Evolutionary conservation across 345 rosid species (phyloP).

Genomic region (Salix caprea): DNA sequence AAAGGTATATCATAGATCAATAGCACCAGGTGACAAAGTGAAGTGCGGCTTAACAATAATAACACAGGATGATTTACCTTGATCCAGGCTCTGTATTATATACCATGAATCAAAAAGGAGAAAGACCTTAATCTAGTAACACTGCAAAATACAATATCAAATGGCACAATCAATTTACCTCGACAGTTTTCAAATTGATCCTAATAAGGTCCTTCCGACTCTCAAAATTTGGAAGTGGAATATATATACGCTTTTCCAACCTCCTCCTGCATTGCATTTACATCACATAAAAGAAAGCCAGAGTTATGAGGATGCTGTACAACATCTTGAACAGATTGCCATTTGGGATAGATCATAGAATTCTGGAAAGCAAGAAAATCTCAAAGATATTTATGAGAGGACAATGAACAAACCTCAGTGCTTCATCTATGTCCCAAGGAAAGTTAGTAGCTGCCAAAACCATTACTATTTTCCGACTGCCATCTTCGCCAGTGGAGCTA

Average conservation of each 20-base stretch:
- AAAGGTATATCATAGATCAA: neutral
- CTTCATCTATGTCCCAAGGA: slow-evolving; percentile 99
- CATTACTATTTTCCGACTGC: slow-evolving; percentile 95
- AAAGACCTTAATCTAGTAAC: neutral
- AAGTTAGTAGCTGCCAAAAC: slow-evolving; percentile 98
- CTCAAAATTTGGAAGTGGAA: slow-evolving; percentile 97
- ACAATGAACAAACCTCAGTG: slow-evolving; percentile 61
- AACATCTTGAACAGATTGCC: neutral
- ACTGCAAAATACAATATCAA: neutral
- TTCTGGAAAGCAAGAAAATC: neutral
- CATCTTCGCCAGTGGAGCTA: slow-evolving; percentile 88
- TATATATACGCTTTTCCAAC: slow-evolving; percentile 96
- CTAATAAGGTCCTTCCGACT: slow-evolving; percentile 95
- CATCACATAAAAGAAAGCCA: slow-evolving; percentile 7
- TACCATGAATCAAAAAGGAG: neutral
- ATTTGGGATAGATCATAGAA: neutral
- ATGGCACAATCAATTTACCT: slow-evolving; percentile 44
- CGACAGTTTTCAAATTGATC: slow-evolving; percentile 92
- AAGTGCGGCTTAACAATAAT: neutral
- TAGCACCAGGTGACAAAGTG: neutral
- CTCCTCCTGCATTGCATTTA: slow-evolving; percentile 72
- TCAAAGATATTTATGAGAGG: neutral
- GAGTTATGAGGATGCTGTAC: neutral
- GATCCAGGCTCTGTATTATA: neutral
- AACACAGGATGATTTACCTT: neutral